Percentiles rank a stretch among this genome's conserved stretches.
Conservation (phyloP, 768 basidiomycete genomes). For the Leccinum fibrillosum region DNA sequence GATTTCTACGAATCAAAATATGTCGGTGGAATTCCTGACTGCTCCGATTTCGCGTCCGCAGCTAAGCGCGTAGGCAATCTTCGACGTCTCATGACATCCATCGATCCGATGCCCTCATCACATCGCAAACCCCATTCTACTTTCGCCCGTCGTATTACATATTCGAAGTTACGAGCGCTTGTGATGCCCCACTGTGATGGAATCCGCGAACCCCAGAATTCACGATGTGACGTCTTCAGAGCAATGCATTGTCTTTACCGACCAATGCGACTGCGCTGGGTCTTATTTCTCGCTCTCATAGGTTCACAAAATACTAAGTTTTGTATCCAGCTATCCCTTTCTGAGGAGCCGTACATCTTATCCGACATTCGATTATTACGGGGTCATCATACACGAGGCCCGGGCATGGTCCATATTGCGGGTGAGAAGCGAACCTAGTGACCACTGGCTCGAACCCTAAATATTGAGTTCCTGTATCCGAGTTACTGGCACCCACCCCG, state of each 20-base stretch:
- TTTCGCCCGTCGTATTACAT: neutral
- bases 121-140: neutral
- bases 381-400: neutral
- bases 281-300: neutral
- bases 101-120: neutral
- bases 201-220: neutral
- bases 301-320: neutral
- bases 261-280: neutral
- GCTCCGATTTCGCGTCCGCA: neutral
- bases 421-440: neutral
- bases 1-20: neutral
- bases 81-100: neutral
- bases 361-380: neutral
- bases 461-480: neutral
- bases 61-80: neutral
- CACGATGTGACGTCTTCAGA: neutral
- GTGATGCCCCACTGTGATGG: neutral
- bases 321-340: neutral
- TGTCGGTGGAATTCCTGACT: neutral
- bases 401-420: neutral
- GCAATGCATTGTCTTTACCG: neutral
- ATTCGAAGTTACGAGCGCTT: neutral
- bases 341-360: neutral
- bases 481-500: neutral
- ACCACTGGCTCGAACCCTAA: neutral